phyloP scores from a whole-genome alignment of 2,329 filamentous ascomycete species.

The Calycina herbarum region DNA sequence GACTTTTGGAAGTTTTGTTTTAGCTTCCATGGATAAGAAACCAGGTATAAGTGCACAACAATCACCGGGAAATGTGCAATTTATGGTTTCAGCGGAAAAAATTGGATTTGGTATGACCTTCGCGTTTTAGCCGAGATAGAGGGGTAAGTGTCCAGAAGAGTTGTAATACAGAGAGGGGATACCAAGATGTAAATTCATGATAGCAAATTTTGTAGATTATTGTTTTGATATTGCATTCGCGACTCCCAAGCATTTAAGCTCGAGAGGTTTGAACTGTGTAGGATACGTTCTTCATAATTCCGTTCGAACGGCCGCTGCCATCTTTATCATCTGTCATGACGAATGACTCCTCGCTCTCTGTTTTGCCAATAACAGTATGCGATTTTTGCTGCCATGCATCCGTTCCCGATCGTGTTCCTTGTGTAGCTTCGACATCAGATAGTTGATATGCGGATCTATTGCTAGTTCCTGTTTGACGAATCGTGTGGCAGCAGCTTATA shows the following conservation, averaged over 20 bases:
- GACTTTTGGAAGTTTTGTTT: too few species aligned
- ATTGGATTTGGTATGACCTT: background rate
- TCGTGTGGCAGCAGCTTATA: background rate
- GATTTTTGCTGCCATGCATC: constrained; percentile 5
- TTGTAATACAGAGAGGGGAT: background rate
- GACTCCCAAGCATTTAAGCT: background rate
- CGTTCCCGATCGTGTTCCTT: background rate
- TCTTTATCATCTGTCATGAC: background rate
- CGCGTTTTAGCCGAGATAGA: background rate
- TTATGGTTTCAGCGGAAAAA: background rate
- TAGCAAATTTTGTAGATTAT: background rate
- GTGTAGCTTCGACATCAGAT: background rate
- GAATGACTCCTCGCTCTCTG: constrained; percentile 5
- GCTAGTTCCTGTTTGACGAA: background rate
- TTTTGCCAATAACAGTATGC: background rate
- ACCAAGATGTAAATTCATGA: background rate
- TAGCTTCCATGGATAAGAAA: too few species aligned
- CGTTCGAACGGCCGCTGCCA: background rate
- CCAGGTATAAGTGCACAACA: too few species aligned
- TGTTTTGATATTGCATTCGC: background rate
- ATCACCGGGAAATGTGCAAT: too few species aligned
- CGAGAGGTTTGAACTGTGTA: constrained; percentile 1
- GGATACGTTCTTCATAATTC: constrained; percentile 2
- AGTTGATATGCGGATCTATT: background rate
- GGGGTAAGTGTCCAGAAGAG: background rate